Evolutionary conservation across 176 grass and related monocot species (phyloP), one percentile per base, ranked within the genome.

Genomic region (Alopecurus myosuroides): DNA sequence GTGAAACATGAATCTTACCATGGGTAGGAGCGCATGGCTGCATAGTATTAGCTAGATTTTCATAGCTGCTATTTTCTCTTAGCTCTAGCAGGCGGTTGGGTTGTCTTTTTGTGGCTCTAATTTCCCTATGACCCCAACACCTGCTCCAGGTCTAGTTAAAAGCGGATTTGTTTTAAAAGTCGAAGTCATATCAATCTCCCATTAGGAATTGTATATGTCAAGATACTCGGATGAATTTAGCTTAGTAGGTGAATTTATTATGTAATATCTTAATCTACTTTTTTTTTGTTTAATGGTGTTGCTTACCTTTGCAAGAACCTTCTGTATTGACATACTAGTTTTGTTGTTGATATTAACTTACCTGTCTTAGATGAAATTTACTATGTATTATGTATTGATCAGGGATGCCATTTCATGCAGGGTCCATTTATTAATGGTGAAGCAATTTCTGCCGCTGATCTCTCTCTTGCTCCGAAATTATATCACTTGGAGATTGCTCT

Each of bases 401-500:
- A 74, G 14, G 36, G 12, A 58, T 30, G 37, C 23, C 45, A 7
- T 74, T 66, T 84, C 80, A 29, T 76, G 68, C 66, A 98, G 97
- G 97, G 97, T 77, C 97, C 93, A 53, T 95, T 92, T 89, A 88
- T 98, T 41, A 95, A 95, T 66, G 91, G 91, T 73, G 86, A 52
- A 90, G 76, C 63, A 51, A 77, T 98, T 87, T 95, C 89, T 80
- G 89, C 87, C 68, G 83, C 89, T 87, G 93, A 96, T 85, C 84
- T 98, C 53, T 95, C 93, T 63, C 89, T 96, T 78, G 88, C 77
- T 31, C 97, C 89, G 30, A 98, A 98, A 84, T 86, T 98, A 63
- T 98, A 91, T 72, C 97, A 98, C 84, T 89, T 98, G 93, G 97
- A 96, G 74, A 94, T 94, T 84, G 72, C 91, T 83, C 91, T 98